phyloP scores from a whole-genome alignment of 768 basidiomycete species.

The Pilatotrama ljubarskyi region DNA sequence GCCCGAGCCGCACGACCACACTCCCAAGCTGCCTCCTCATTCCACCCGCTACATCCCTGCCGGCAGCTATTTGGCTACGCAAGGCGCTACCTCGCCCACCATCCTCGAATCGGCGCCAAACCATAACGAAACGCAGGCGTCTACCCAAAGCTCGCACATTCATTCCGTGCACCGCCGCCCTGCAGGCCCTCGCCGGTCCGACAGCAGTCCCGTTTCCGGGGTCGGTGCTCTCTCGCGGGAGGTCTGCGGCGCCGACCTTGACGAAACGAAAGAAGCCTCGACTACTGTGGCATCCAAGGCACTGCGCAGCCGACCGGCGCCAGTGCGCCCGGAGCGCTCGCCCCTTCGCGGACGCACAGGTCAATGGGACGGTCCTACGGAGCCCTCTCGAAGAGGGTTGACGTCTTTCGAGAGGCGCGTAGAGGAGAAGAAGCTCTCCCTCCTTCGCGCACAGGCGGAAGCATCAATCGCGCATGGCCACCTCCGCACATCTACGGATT shows the following conservation, averaged over 20 bases:
- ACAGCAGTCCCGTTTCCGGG: neutral
- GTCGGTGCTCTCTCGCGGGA: neutral
- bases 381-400: neutral
- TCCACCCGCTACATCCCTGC: neutral
- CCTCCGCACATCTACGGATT: too few species aligned
- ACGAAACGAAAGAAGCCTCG: neutral
- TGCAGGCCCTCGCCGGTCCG: neutral
- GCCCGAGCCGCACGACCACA: too few species aligned
- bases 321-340: slow-evolving; percentile 7
- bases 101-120: neutral
- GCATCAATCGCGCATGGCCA: too few species aligned
- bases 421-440: slow-evolving; percentile 18
- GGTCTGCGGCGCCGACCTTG: neutral
- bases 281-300: neutral
- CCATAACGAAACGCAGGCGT: neutral
- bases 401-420: slow-evolving; percentile 20
- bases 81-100: neutral
- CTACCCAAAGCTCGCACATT: neutral
- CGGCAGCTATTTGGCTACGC: neutral
- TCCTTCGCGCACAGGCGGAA: neutral
- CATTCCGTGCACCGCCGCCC: neutral
- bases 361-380: neutral
- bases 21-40: neutral
- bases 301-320: neutral
- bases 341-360: slow-evolving; percentile 1